Base-by-base conservation (phyloP, 2,329 filamentous ascomycete genomes). In the Gaeumannomyces tritici region DNA sequence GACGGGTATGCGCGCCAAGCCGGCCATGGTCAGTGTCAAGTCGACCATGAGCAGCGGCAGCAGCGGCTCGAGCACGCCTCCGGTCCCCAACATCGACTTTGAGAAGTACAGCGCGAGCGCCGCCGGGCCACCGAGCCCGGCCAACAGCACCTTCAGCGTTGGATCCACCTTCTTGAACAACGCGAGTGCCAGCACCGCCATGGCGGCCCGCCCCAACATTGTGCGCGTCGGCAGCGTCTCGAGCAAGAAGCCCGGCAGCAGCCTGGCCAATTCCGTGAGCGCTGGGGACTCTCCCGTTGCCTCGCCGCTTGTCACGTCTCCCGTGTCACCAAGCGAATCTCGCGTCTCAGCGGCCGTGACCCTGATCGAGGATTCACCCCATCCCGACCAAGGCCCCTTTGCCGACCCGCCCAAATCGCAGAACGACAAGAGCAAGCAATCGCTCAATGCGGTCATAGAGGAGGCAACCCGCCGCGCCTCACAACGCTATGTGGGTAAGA, bases 21-120 rank as follows among this genome's bases (percentile, higher is more conserved):
- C 95, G 12, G 93, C 91, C 47, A 88, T 98, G 71, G 92, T 99
- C 72, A 96, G 91, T 69, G 92, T 99, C 67, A 95, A 91, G 74
- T 89, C 89, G 8, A 80, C 76, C 63, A 83, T 82, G 26, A 81
- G 79, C 62, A 85, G 79, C 61, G 85, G 78, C 69, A 80, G 75
- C 61, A 79, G 81, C 35, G 75, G 80, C 63, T 75, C 79, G 60
- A 71, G 77, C 59, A 78, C 89, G 24, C 90, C 91, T 3, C 90
- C 90, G 0, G 87, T 93, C 7, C 89, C 90, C 8, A 78, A 79
- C 63, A 86, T 95, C 68, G 87, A 92, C 69, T 84, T 82, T 66
- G 81, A 82, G 65, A 84, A 80, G 70, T 87, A 85, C 70, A 79
- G 75, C 47, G 68, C 63, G 68, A 31, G 55, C 68, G 11, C 26